Percentiles rank a stretch among this genome's conserved stretches.
These are phyloP conservation scores for Echria macrotheca DNA, from an alignment of 495 filamentous ascomycete species.

Conservation along the genomic window DNA sequence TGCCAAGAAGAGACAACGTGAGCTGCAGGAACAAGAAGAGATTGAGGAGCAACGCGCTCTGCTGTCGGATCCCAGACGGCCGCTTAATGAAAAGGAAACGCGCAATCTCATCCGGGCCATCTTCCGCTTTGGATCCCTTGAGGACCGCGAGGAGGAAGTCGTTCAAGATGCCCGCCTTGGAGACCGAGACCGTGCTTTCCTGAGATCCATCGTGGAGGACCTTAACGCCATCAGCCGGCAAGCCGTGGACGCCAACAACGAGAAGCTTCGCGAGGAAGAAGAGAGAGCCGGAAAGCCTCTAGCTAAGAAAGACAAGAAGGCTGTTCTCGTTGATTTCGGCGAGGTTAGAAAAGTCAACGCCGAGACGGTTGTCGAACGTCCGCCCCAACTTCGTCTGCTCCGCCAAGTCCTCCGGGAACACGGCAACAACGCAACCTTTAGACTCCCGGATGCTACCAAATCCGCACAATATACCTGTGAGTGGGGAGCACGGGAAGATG, in stretches of 20 bases:
- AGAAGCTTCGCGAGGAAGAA: conserved; percentile 65
- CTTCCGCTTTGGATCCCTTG: conserved; percentile 80
- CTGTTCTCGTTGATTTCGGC: conserved; percentile 86
- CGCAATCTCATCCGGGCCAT: conserved; percentile 84
- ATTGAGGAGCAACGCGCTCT: conserved; percentile 53
- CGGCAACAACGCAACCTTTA: conserved; percentile 67
- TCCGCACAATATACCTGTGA: conserved; percentile 75
- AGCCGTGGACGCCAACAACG: conserved; percentile 68
- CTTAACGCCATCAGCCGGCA: conserved; percentile 48
- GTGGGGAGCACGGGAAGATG: conserved; percentile 91
- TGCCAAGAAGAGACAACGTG: conserved; percentile 85
- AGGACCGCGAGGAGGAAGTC: conserved; percentile 78
- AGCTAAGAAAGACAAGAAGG: conserved; percentile 96
- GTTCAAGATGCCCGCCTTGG: conserved; percentile 76
- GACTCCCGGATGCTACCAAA: conserved; percentile 86
- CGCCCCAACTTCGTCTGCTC: conserved; percentile 78
- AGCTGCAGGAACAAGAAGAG: conserved; percentile 60
- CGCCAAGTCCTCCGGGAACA: conserved; percentile 61
- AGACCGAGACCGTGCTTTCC: conserved; percentile 70
- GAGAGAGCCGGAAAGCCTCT: conserved; percentile 63
- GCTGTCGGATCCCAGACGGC: conserved; percentile 70
- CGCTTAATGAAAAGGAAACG: conserved; percentile 83
- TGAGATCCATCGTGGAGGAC: conserved; percentile 57
- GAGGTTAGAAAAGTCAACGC: conserved; percentile 92
- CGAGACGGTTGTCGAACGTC: conserved; percentile 85